phyloP scores from a whole-genome alignment of 164 flowering plant species.

The Protea cynaroides region DNA sequence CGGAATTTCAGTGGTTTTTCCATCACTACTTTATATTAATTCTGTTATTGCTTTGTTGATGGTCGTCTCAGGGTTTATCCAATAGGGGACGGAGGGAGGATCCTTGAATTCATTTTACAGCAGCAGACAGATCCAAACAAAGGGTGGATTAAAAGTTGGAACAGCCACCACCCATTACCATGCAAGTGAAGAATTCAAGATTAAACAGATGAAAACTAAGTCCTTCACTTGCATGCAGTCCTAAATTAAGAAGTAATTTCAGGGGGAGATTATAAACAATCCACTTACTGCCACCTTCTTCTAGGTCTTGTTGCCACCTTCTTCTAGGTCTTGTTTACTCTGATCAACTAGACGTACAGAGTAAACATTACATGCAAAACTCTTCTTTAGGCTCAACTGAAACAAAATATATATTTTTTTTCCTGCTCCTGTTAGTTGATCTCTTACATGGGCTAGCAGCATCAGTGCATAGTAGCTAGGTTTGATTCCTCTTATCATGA shows the following conservation, averaged over 20 bases:
- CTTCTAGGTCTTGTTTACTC: conserved; percentile 60
- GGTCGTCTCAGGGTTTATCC: conserved; percentile 48
- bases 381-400: no score
- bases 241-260: conserved; percentile 70
- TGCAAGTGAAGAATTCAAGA: conserved; percentile 68
- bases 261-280: conserved; percentile 59
- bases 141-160: conserved; percentile 62
- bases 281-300: no score
- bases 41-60: no score
- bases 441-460: no score
- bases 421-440: no score
- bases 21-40: no score
- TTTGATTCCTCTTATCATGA: no score
- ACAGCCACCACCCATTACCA: conserved; percentile 88
- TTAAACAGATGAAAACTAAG: conserved; percentile 57
- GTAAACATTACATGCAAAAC: no score
- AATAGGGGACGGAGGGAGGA: conserved; percentile 55
- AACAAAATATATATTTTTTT: no score
- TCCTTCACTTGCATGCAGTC: conserved; percentile 87
- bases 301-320: no score
- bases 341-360: conserved; percentile 57
- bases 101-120: conserved; percentile 82
- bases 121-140: conserved; percentile 63
- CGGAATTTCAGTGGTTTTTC: no score
- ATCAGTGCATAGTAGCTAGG: no score